phyloP scores from a whole-genome alignment of 2,329 filamentous ascomycete genomes.

The Orbilia oligospora region DNA sequence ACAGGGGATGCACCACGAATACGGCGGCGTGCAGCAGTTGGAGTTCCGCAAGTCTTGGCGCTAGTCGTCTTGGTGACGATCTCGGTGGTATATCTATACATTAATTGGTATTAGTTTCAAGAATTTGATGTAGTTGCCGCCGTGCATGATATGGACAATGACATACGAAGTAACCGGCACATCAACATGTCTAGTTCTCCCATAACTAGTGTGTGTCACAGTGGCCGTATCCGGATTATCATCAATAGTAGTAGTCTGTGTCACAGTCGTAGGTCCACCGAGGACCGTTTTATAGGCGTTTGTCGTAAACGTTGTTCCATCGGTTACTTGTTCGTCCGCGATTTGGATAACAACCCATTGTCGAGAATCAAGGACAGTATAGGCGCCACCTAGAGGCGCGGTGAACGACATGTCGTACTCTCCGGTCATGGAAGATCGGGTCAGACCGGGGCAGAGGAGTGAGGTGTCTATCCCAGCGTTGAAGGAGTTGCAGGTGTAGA shows the following conservation, averaged over 20 bases:
- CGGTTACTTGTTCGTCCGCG: not conserved
- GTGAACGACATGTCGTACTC: conserved; percentile 11
- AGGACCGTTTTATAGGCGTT: conserved; percentile 14
- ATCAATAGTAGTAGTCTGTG: conserved; percentile 23
- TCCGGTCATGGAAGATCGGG: conserved; percentile 21
- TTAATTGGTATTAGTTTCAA: not conserved
- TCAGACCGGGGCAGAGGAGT: conserved; percentile 31
- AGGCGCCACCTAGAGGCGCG: not conserved
- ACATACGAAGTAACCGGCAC: conserved; percentile 48
- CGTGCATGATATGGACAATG: not conserved
- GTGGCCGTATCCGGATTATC: conserved; percentile 7
- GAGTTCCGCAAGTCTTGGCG: conserved; percentile 20
- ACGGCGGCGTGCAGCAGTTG: not conserved
- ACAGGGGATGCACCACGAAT: conserved; percentile 9
- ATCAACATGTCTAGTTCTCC: conserved; percentile 39
- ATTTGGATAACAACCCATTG: conserved; percentile 11
- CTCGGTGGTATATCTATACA: conserved; percentile 22
- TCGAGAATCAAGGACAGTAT: not conserved
- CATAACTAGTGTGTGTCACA: conserved; percentile 36
- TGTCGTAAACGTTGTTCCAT: conserved; percentile 27
- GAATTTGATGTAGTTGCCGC: not conserved
- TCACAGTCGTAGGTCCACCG: conserved; percentile 14
- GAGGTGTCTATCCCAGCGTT: conserved; percentile 33
- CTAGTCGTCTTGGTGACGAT: conserved; percentile 36
- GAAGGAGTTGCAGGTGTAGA: conserved; percentile 35